A percentile compares a stretch with the other conserved stretches of the same genome.
Evolutionary conservation across 345 rosid genomes (phyloP).

Genomic region (Gossypium herbaceum): DNA sequence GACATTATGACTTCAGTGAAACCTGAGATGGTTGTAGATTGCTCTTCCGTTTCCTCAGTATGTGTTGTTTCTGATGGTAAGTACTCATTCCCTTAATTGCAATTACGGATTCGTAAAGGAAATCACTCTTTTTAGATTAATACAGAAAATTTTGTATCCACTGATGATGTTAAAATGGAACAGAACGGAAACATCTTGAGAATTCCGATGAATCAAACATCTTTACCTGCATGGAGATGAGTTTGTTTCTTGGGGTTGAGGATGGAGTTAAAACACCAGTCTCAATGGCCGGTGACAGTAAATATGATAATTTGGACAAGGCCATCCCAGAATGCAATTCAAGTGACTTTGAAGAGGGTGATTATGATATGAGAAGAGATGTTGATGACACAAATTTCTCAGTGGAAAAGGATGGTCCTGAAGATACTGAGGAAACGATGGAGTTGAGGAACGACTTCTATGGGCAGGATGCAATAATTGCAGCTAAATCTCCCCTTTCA

Average conservation of each 20-base stretch:
- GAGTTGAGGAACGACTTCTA: neutral
- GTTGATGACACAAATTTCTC: neutral
- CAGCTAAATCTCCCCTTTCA: neutral
- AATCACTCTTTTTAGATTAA: neutral
- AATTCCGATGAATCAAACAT: slow-evolving; percentile 7
- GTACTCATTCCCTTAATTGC: neutral
- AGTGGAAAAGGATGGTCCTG: neutral
- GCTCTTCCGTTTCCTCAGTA: neutral
- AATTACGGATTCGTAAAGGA: neutral
- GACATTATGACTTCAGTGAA: slow-evolving; percentile 5
- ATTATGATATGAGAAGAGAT: neutral
- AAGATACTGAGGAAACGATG: slow-evolving; percentile 3
- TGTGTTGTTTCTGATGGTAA: slow-evolving; percentile 16
- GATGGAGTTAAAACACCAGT: slow-evolving; percentile 7
- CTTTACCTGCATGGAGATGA: neutral
- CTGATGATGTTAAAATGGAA: neutral
- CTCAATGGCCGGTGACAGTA: neutral
- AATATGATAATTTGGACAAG: neutral
- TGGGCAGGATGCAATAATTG: neutral
- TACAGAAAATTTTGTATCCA: neutral
- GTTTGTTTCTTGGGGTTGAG: slow-evolving; percentile 11
- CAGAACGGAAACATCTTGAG: slow-evolving; percentile 16
- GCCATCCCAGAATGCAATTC: neutral
- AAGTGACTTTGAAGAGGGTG: neutral
- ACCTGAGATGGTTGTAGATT: neutral